These are phyloP conservation scores for Phytophthora pluvialis DNA, from an alignment of 352 stramenopile genomes.

Conservation along the genomic window DNA sequence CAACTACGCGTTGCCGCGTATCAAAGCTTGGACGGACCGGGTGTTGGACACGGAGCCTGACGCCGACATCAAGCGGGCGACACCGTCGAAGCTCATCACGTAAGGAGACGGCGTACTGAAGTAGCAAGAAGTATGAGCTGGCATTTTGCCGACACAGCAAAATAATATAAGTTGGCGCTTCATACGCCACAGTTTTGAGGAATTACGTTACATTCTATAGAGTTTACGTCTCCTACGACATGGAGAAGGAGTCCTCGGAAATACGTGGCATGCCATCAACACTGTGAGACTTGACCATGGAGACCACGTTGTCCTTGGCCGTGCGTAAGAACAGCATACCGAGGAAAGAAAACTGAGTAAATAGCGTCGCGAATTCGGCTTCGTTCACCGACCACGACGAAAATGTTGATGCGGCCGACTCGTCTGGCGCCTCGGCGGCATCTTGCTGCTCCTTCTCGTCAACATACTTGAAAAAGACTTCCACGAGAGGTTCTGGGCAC, in stretches of 20 bases:
- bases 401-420: constrained; percentile 9
- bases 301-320: constrained; percentile 67
- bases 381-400: constrained; percentile 48
- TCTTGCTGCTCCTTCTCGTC: constrained; percentile 36
- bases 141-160: not conserved
- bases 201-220: constrained; percentile 20
- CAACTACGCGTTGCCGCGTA: constrained; percentile 76
- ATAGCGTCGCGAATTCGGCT: constrained; percentile 47
- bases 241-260: constrained; percentile 50
- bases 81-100: constrained; percentile 27
- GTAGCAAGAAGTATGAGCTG: constrained; percentile 6
- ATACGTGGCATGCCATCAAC: constrained; percentile 62
- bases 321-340: constrained; percentile 70
- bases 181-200: constrained; percentile 21
- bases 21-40: constrained; percentile 62
- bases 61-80: constrained; percentile 56
- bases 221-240: constrained; percentile 4
- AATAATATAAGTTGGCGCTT: constrained; percentile 23
- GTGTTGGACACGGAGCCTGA: constrained; percentile 65
- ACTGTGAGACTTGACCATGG: constrained; percentile 54
- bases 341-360: constrained; percentile 70
- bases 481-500: constrained; percentile 59
- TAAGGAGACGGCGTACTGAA: constrained; percentile 9
- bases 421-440: not conserved
- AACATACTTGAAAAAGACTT: constrained; percentile 72